Evolutionary conservation across 257 asterid genomes (phyloP), one percentile per base, ranked within the genome.

Genomic region (Buddleja alternifolia): DNA sequence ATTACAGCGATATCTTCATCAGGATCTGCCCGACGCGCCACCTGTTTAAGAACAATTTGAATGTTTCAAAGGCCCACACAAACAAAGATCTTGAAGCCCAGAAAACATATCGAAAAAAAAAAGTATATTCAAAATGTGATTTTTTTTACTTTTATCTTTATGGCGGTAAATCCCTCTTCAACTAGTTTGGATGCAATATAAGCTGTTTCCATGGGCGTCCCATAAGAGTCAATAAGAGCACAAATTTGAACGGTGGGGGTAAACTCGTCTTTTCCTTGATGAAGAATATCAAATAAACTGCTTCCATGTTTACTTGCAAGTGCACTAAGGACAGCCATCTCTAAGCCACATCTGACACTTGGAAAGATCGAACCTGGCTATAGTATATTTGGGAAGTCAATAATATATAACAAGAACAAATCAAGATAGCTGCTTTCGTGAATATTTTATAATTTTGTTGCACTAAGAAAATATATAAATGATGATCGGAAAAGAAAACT

Each of bases 281-380:
- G 71, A 71, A 94, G 85, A 79, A 86, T 67, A 70, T 91, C 81
- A 73, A 89, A 73, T 62, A 94, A 61, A 75, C 75, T 80, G 80
- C 87, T 75, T 55, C 83, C 85, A 57, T 85, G 82, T 70, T 78
- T 68, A 67, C 88, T 84, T 47, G 97, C 95, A 70, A 94, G 85
- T 10, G 95, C 93, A 78, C 83, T 82, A 53, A 94, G 96, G 69
- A 94, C 58, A 78, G 99, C 97, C 95, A 87, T 89, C 85, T 94
- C 99, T 69, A 94, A 70, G 53, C 99, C 99, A 25, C 97, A 94
- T 70, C 99, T 81, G 51, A 91, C 96, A 65, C 99, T 91, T 7
- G 99, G 96, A 74, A 83, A 81, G 78, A 94, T 85, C 5, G 97
- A 87, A 71, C 78, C 80, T 57, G 97, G 96, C 99, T 93, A 69